Evolutionary conservation across 1,284 basidiomycete species (phyloP), one percentile per base, ranked within the genome.

Genomic region (Bjerkandera adusta): DNA sequence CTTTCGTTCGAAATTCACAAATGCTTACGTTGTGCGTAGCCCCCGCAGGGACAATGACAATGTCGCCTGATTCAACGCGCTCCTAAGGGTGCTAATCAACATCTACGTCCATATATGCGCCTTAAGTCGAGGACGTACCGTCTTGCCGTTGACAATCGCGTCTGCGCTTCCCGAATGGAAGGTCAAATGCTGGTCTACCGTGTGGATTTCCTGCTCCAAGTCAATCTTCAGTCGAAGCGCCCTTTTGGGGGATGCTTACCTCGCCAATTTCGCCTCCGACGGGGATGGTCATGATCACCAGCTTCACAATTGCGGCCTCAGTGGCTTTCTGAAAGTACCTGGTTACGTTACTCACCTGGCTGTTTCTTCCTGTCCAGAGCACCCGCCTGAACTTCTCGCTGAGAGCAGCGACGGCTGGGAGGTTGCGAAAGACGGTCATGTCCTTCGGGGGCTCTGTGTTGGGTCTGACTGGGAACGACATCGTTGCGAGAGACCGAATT

Each of bases 241-340:
- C n/a, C 3, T 0, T 15, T 7, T 4, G 10, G 16, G 24, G n/a
- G 26, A 24, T 26, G 45, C 52, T 11, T 25, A 59, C 61, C 52
- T 34, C 61, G 8, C 45, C 60, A 37, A 61, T 62, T 36, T 63
- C 60, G 12, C 57, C 61, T n/a, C 54, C 54, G 16, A 62, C 57
- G 16, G 61, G 61, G 16, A 63, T 55, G 4, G 62, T 62, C 62
- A 64, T 64, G 45, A 64, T 59, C 25, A 64, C 62, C 13, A 64
- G 43, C 61, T 60, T 27, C 3, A 29, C 1, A 18, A n/a, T 5
- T 16, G 5, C 24, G 3, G n/a, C 25, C 15, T 41, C 18, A 7
- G 13, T 22, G 15, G 16, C 27, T 26, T 38, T 26, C 10, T 18
- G 5, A 22, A n/a, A n/a, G n/a, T n/a, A n/a, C n/a, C n/a, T n/a